Base-by-base conservation (phyloP, 225 moss, liverwort and hornwort species). In the Marchantia paleacea region DNA sequence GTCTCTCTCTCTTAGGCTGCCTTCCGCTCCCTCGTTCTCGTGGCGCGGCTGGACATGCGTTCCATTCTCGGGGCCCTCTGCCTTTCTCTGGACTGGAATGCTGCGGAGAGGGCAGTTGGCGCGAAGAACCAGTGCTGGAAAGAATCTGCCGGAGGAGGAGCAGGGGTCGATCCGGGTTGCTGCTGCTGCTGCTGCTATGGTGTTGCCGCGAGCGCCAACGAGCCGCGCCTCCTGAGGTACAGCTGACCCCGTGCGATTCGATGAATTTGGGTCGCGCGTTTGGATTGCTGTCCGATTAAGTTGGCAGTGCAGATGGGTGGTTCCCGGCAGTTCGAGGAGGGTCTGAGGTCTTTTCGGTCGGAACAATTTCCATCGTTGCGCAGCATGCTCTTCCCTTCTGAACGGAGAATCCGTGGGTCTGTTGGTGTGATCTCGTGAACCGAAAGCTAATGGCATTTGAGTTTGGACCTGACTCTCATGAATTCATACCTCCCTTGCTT, bases 61-160 rank as follows among this genome's bases (percentile, higher is more conserved):
- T 20, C 51, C 72, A 20, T 73, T 20, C 71, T 22, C 20, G 71
- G 71, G 48, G 30, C 12, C 25, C 24, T 70, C 12, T 24, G 50
- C 25, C 14, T n/a, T 52, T 12, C 25, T n/a, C 2, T 25, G 2
- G 52, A 52, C 39, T 51, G 52, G 72, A 73, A 52, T 39, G 51
- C 52, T 73, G 50, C 50, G 8, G 72, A 72, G 30, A n/a, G 68
- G 68, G 29, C 6, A 10, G 68, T 31, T 48, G 72, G 9, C 22
- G 72, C 72, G n/a, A 52, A 73, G 52, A 73, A 24, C 25, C 0
- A n/a, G n/a, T 52, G 52, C 14, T 73, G 72, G 52, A 73, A 73
- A 73, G 72, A 73, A 73, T 51, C 72, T 24, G 50, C 16, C 7
- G 47, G 51, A 20, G 52, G 52, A 24, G 72, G 52, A 4, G 52